phyloP scores from a whole-genome alignment of 2,329 filamentous ascomycete genomes.

The Bipolaris cookei region DNA sequence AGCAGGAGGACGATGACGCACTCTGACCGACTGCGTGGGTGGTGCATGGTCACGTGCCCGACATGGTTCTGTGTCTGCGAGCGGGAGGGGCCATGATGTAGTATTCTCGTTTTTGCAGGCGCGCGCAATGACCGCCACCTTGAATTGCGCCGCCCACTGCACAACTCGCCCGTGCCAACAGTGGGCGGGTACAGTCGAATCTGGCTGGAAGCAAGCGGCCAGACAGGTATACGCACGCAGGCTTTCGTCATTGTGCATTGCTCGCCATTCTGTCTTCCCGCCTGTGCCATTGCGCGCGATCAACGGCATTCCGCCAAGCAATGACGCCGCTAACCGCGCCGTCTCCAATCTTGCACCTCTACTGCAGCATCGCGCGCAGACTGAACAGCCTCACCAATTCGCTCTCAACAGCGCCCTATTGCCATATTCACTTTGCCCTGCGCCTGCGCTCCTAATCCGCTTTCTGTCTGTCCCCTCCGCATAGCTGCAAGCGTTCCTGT shows the following conservation, averaged over 20 bases:
- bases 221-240: constrained; percentile 1
- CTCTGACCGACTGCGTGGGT: constrained; percentile 9
- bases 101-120: background rate
- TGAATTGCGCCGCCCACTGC: constrained; percentile 18
- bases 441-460: constrained; percentile 21
- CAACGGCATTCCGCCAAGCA: constrained; percentile 20
- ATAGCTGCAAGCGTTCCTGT: constrained; percentile 26
- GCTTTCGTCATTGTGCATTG: constrained; percentile 31
- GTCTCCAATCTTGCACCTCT: constrained; percentile 17
- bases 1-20: constrained; percentile 11
- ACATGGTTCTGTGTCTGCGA: constrained; percentile 1
- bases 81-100: constrained; percentile 25
- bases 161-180: constrained; percentile 20
- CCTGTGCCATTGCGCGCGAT: constrained; percentile 4
- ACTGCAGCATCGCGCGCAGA: constrained; percentile 14
- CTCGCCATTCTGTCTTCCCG: background rate
- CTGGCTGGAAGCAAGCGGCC: constrained; percentile 22
- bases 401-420: constrained; percentile 13
- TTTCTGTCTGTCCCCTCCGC: constrained; percentile 9
- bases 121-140: constrained; percentile 2
- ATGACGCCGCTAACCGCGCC: constrained; percentile 19
- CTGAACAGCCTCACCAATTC: constrained; percentile 31
- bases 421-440: constrained; percentile 11
- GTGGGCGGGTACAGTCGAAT: background rate
- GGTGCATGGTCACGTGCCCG: constrained; percentile 19